phyloP scores from a whole-genome alignment of 306 rosid genomes.

The Quercus aquifolioides region DNA sequence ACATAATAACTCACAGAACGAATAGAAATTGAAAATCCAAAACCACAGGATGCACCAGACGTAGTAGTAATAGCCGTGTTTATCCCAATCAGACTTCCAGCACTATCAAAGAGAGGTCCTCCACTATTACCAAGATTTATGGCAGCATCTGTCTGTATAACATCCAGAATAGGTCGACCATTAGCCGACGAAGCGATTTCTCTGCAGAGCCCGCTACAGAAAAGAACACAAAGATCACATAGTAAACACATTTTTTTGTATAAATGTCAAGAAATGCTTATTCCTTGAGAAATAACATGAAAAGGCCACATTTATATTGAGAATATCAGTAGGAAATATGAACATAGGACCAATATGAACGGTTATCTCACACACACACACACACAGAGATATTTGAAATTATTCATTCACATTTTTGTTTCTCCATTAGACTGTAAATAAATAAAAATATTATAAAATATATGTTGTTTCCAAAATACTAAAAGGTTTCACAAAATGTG shows the following conservation, averaged over 20 bases:
- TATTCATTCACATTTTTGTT: neutral
- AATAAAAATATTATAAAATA: neutral
- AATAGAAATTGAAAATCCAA: constrained; percentile 96
- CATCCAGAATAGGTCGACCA: constrained; percentile 97
- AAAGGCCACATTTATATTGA: constrained; percentile 1
- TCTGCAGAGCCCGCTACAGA: constrained; percentile 76
- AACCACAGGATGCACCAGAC: constrained; percentile 92
- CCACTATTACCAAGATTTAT: constrained; percentile 98
- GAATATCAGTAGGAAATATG: neutral
- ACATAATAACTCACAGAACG: constrained; percentile 66
- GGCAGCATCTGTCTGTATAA: constrained; percentile 98
- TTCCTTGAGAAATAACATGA: neutral
- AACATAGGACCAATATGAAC: neutral
- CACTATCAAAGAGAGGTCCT: constrained; percentile 95
- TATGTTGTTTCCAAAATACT: no score
- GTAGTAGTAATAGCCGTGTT: constrained; percentile 94
- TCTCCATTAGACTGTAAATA: neutral
- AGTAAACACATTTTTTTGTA: neutral
- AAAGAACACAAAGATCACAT: constrained; percentile 17
- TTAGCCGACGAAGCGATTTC: constrained; percentile 98
- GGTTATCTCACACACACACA: no score
- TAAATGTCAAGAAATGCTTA: neutral
- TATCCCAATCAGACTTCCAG: constrained; percentile 90
- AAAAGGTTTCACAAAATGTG: no score
- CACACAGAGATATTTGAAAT: neutral